Evolutionary conservation across 2,329 filamentous ascomycete genomes (phyloP).

Genomic region (Fusarium sp.): DNA sequence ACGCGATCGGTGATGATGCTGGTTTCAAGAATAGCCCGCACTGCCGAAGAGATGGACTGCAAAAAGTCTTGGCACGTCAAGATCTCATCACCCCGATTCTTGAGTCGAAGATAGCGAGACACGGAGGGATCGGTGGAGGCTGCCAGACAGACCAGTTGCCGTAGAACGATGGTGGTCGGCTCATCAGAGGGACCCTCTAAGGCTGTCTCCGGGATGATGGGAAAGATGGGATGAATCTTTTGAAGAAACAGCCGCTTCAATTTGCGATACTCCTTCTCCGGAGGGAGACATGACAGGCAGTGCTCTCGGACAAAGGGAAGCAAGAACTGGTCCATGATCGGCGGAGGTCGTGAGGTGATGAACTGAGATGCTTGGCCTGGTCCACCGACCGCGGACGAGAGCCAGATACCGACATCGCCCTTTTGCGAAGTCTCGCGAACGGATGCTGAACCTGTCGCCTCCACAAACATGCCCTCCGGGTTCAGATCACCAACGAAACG

Average conservation of each 20-base stretch:
- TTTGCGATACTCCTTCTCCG: conserved; percentile 58
- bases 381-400: conserved; percentile 49
- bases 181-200: conserved; percentile 47
- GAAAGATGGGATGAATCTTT: conserved; percentile 67
- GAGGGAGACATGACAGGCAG: conserved; percentile 62
- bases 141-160: conserved; percentile 67
- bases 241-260: conserved; percentile 61
- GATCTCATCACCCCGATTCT: conserved; percentile 52
- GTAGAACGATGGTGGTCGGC: conserved; percentile 58
- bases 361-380: conserved; percentile 51
- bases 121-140: conserved; percentile 63
- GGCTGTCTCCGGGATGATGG: conserved; percentile 58
- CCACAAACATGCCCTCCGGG: conserved; percentile 70
- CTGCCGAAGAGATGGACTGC: conserved; percentile 59
- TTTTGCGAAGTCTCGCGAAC: conserved; percentile 55
- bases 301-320: conserved; percentile 58
- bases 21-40: conserved; percentile 63
- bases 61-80: conserved; percentile 62
- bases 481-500: conserved; percentile 71
- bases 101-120: conserved; percentile 57
- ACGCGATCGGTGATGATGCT: conserved; percentile 66
- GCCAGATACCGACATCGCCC: conserved; percentile 68
- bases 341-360: conserved; percentile 52
- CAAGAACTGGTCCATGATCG: conserved; percentile 55
- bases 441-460: conserved; percentile 58